Conservation (phyloP, 768 basidiomycete species). For the Phanerodontia chrysosporium region DNA sequence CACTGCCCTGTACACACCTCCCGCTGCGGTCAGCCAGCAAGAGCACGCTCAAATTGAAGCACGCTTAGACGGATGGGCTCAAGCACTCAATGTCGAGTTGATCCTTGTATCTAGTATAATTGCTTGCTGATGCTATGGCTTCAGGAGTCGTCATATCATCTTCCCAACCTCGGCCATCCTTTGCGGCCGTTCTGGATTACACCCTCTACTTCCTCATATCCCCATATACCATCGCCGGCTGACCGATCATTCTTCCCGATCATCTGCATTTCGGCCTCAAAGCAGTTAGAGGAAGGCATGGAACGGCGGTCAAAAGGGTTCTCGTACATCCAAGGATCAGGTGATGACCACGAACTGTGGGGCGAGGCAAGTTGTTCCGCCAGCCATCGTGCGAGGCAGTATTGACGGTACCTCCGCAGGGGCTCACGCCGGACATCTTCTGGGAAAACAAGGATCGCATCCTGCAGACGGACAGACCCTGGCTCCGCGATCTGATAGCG, state of each 20-base stretch:
- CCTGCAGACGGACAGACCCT: slow-evolving; percentile 41
- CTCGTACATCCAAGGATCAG: slow-evolving; percentile 88
- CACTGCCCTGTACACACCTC: slow-evolving; percentile 62
- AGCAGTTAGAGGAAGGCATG: slow-evolving; percentile 53
- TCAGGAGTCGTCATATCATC: slow-evolving; percentile 67
- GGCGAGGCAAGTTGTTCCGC: slow-evolving; percentile 47
- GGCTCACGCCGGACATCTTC: slow-evolving; percentile 69
- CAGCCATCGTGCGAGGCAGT: not conserved
- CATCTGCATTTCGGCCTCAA: slow-evolving; percentile 84
- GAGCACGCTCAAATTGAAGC: slow-evolving; percentile 79
- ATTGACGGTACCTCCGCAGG: slow-evolving; percentile 36
- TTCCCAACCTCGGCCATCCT: slow-evolving; percentile 58
- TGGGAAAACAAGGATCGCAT: slow-evolving; percentile 56
- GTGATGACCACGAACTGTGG: slow-evolving; percentile 94
- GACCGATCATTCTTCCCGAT: slow-evolving; percentile 54
- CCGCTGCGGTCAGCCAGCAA: slow-evolving; percentile 59
- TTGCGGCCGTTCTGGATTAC: slow-evolving; percentile 89
- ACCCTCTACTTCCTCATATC: slow-evolving; percentile 55
- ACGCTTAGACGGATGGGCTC: slow-evolving; percentile 64
- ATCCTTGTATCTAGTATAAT: not conserved
- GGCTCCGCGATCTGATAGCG: slow-evolving; percentile 44
- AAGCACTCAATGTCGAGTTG: slow-evolving; percentile 52
- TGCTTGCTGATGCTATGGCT: not conserved
- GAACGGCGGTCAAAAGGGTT: slow-evolving; percentile 68
- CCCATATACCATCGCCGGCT: slow-evolving; percentile 30